Conservation (phyloP, 2,329 filamentous ascomycete genomes). For the Sclerotinia subarctica region DNA sequence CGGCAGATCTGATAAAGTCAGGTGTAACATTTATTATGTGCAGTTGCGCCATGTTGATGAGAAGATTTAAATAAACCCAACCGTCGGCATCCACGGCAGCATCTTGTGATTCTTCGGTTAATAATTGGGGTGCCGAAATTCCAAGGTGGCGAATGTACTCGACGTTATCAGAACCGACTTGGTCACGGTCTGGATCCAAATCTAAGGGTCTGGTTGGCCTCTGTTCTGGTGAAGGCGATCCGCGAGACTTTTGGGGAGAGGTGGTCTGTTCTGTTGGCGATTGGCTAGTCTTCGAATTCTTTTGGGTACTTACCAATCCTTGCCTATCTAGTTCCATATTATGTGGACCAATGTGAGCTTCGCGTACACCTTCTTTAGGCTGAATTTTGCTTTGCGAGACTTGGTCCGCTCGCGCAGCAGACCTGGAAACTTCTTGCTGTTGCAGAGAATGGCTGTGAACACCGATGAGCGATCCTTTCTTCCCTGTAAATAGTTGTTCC, state of each 20-base stretch:
- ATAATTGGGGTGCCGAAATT: constrained; percentile 57
- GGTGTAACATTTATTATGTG: constrained; percentile 82
- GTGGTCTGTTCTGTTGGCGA: constrained; percentile 14
- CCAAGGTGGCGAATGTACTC: constrained; percentile 75
- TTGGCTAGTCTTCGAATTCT: constrained; percentile 30
- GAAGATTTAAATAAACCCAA: constrained; percentile 79
- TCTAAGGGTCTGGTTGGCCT: constrained; percentile 74
- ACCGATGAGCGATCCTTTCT: constrained; percentile 43
- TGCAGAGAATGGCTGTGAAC: constrained; percentile 33
- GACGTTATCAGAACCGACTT: constrained; percentile 74
- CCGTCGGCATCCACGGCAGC: constrained; percentile 64
- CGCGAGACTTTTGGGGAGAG: constrained; percentile 20
- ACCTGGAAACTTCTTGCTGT: constrained; percentile 52
- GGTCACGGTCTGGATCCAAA: constrained; percentile 72
- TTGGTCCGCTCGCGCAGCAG: constrained; percentile 45
- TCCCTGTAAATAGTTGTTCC: constrained; percentile 80
- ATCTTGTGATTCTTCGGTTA: constrained; percentile 46
- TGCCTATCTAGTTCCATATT: constrained; percentile 27
- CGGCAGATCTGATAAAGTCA: constrained; percentile 70
- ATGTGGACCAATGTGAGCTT: constrained; percentile 41
- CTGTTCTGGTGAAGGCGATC: constrained; percentile 56
- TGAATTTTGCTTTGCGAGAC: constrained; percentile 27
- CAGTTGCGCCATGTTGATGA: constrained; percentile 78
- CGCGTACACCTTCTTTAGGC: constrained; percentile 40
- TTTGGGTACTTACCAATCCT: constrained; percentile 8